Evolutionary conservation across 1,284 basidiomycete genomes (phyloP), one percentile per base, ranked within the genome.

Genomic region (Rhodotorula sp.): DNA sequence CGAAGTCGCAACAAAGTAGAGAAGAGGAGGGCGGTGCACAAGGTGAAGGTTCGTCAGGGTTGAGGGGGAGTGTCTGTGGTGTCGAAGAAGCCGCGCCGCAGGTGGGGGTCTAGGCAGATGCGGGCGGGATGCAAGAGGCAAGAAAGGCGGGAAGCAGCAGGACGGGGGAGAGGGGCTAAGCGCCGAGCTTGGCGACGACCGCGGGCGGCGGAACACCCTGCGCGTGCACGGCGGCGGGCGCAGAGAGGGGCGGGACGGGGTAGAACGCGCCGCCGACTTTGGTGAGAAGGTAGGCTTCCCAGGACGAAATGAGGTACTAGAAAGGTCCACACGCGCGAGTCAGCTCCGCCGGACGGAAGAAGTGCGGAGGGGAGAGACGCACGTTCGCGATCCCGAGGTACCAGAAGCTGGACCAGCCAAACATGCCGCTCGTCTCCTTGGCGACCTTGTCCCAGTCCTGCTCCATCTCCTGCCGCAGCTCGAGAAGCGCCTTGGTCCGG

Each of bases 401-500:
- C 68, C 68, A 71, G 34, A 71, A 56, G 34, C 66, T 69, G 25
- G 69, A 67, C 60, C 66, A 75, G 27, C 54, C 58, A 41, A 76
- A 76, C 34, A 56, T 39, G 61, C 64, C 60, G 2, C 46, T 63
- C 48, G 75, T 76, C 60, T 76, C 75, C 3, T 61, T 39, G 22
- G 57, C 41, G 34, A 76, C 75, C 39, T 67, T 60, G 17, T 64
- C 61, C 75, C 73, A 75, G 53, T 76, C 71, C 32, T 56, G 51
- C 78, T 84, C 82, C 64, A 95, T 84, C 54, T 87, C 86, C 34
- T 84, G 82, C 58, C 93, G 87, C 74, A 96, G 80, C 61, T 88
- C 86, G 46, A 94, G 83, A 88, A 91, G 94, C 7, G 85, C 87
- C 78, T 87, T 86, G 10, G 93, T 93, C 70, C 83, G 83, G 78